A percentile compares a stretch with the other conserved stretches of the same genome.
Evolutionary conservation across 345 rosid genomes (phyloP).

Genomic region (Syzygium grande): DNA sequence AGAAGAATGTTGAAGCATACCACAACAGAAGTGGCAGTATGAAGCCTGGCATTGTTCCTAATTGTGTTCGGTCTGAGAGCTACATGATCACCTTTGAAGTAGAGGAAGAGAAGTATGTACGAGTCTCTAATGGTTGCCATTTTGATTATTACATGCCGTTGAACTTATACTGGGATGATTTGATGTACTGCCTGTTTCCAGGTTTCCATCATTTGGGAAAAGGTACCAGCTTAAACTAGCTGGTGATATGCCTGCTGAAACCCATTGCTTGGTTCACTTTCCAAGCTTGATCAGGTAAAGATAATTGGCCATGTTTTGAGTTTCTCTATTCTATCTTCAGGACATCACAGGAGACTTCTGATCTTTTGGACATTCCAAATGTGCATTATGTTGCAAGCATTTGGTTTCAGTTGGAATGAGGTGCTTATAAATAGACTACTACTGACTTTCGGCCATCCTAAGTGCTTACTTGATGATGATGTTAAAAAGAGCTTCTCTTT

Average conservation of each 20-base stretch:
- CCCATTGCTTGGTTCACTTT: conserved; percentile 95
- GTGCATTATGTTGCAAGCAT: neutral
- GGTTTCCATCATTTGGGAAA: conserved; percentile 95
- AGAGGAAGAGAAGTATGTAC: conserved; percentile 87
- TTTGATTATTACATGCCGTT: neutral
- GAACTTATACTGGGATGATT: neutral
- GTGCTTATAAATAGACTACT: neutral
- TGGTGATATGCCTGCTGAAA: conserved; percentile 64
- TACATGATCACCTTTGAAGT: conserved; percentile 90
- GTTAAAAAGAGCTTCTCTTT: neutral
- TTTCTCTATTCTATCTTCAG: neutral
- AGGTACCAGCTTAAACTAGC: conserved; percentile 88
- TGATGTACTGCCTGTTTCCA: conserved; percentile 13
- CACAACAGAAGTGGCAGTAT: conserved; percentile 74
- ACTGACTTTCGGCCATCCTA: neutral
- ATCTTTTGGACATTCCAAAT: neutral
- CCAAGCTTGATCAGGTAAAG: conserved; percentile 87
- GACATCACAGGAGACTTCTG: neutral
- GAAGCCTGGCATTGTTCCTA: conserved; percentile 85
- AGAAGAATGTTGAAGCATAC: conserved; percentile 95
- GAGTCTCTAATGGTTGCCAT: neutral
- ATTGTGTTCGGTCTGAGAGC: conserved; percentile 88
- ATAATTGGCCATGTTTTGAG: neutral
- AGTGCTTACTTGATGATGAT: neutral
- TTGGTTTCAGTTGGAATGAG: neutral